A percentile compares a stretch with the other conserved stretches of the same genome.
Evolutionary conservation across 306 rosid genomes (phyloP).

Genomic region (Citrullus mucosospermus): DNA sequence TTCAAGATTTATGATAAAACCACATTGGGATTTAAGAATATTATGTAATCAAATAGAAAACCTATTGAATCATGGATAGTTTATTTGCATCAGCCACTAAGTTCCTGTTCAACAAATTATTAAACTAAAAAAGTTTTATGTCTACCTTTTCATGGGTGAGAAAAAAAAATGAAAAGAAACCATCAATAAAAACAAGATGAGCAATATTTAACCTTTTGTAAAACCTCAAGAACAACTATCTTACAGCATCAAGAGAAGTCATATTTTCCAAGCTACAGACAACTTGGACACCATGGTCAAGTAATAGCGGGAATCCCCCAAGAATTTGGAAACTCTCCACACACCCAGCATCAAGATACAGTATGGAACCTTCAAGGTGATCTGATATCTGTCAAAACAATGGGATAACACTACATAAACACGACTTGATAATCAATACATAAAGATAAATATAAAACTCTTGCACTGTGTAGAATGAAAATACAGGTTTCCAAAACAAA

Average conservation of each 20-base stretch:
- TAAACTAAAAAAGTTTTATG: background rate
- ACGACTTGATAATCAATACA: background rate
- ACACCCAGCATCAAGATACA: slow-evolving; percentile 78
- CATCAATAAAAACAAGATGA: background rate
- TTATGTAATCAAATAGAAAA: background rate
- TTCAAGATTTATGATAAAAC: slow-evolving; percentile 4
- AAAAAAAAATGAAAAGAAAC: background rate
- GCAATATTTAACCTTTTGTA: slow-evolving; percentile 5
- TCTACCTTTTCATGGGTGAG: background rate
- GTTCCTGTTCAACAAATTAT: background rate
- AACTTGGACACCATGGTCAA: slow-evolving; percentile 57
- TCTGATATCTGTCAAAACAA: slow-evolving; percentile 45
- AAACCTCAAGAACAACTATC: slow-evolving; percentile 8
- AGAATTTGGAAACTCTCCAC: slow-evolving; percentile 69
- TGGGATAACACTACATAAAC: background rate
- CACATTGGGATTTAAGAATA: background rate
- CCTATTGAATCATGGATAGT: background rate
- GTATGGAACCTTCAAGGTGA: slow-evolving; percentile 53
- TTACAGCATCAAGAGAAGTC: slow-evolving; percentile 49
- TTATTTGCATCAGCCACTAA: background rate
- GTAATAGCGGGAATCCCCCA: slow-evolving; percentile 59
- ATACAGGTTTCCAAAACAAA: background rate
- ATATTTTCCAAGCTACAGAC: slow-evolving; percentile 67
- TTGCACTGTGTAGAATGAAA: background rate
- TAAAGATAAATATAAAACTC: background rate